Conservation (phyloP, 345 rosid genomes). For the Microthlaspi erraticum region DNA sequence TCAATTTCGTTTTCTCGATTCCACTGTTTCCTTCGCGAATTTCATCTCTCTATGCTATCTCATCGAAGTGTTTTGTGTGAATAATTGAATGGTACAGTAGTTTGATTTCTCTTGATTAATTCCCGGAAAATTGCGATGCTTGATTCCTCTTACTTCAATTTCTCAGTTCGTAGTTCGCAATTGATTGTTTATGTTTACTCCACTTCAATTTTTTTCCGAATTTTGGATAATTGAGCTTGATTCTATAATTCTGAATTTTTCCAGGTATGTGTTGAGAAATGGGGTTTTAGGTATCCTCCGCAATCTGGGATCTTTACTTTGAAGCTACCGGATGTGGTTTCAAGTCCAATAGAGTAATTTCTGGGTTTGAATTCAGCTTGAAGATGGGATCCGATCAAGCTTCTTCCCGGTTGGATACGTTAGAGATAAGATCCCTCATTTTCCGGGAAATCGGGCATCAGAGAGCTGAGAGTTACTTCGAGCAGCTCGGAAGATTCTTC, state of each 20-base stretch:
- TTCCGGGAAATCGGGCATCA: conserved; percentile 63
- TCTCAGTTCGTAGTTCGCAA: neutral
- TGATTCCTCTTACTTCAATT: neutral
- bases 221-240: neutral
- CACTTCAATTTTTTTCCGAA: neutral
- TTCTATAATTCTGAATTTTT: neutral
- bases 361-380: neutral
- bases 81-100: too few relatives aligned
- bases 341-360: neutral
- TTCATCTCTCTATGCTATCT: neutral
- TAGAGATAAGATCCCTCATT: conserved; percentile 36
- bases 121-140: conserved; percentile 10
- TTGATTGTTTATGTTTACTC: neutral
- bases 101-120: neutral
- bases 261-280: conserved; percentile 16
- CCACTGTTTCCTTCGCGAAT: neutral
- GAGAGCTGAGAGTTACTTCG: conserved; percentile 78
- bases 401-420: conserved; percentile 19
- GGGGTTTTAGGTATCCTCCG: neutral
- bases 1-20: neutral
- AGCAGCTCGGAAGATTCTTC: conserved; percentile 66
- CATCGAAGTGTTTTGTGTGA: too few relatives aligned
- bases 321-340: conserved; percentile 4
- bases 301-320: neutral
- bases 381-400: conserved; percentile 39